These are phyloP conservation scores for Aspergillus neoniger DNA, from an alignment of 2,329 filamentous ascomycete species.

Conservation along the genomic window DNA sequence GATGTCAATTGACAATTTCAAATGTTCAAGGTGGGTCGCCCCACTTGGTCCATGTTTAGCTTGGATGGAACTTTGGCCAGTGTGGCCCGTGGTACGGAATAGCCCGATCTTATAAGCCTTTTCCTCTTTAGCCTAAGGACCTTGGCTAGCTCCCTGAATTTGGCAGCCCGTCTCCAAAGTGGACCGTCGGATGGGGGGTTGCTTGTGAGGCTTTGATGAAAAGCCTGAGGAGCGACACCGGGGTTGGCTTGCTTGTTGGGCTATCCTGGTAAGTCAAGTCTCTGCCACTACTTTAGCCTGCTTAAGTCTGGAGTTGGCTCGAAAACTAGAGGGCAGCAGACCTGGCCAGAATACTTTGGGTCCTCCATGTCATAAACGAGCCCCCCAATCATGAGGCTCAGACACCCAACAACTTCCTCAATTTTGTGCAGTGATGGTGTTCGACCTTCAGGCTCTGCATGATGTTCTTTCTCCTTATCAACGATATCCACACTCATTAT, in stretches of 20 bases:
- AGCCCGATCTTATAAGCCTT: not conserved
- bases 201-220: slow-evolving; percentile 5
- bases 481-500: not conserved
- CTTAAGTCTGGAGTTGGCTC: not conserved
- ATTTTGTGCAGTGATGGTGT: not conserved
- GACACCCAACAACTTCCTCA: not conserved
- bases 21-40: not conserved
- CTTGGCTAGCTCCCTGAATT: not conserved
- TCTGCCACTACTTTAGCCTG: slow-evolving; percentile 1
- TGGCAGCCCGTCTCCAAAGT: slow-evolving; percentile 1
- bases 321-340: not conserved
- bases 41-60: slow-evolving; percentile 4
- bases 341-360: not conserved
- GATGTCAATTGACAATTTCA: slow-evolving; percentile 1
- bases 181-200: not conserved
- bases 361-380: not conserved
- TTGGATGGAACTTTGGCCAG: slow-evolving; percentile 4
- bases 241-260: not conserved
- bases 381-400: slow-evolving; percentile 2
- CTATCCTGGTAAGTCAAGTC: not conserved
- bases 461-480: slow-evolving; percentile 1
- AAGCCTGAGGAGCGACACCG: slow-evolving; percentile 1
- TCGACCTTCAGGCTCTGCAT: not conserved
- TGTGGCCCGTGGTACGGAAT: slow-evolving; percentile 4
- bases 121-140: not conserved